Evolutionary conservation across 176 grass and related monocot genomes (phyloP), one percentile per base, ranked within the genome.

Genomic region (Areca catechu): DNA sequence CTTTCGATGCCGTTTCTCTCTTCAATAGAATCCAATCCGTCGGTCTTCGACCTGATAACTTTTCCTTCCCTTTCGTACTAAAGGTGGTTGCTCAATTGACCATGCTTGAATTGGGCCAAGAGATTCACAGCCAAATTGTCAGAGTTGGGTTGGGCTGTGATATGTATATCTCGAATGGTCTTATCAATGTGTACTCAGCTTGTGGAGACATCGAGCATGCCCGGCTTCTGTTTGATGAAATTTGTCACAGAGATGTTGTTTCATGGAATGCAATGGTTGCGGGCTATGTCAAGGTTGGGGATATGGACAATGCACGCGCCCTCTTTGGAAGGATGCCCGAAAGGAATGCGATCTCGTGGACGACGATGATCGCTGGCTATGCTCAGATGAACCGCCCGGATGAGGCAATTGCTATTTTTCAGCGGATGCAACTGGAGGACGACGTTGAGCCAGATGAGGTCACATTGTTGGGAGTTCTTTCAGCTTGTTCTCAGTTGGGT

Each of bases 341-440:
- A 17, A 77, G 75, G 67, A 82, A 95, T 54, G 74, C 89, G 28
- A 74, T 89, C 17, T 79, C 85, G 0, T 88, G 89, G 84, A 95
- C 89, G 15, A 89, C 72, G 1, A 4, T 89, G 59, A 82, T 95
- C 3, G 78, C 70, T 51, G 81, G 81, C 0, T 85, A 82, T 23
- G 71, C 56, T 4, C 68, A 82, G 71, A 70, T 76, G 74, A 89
- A 53, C 30, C 64, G 23, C 21, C 73, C 84, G 5, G 81, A 77
- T 34, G 81, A 89, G 54, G 84, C 84, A 0, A 28, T 95, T 0
- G 65, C 76, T 22, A 51, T 94, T 47, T 94, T 94, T 20, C 83
- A 71, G 50, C 84, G 75, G 65, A 94, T 94, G 89, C 89, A 94
- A 60, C 21, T 82, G 28, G 89, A 91, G 71, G 85, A 75, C 4